Conservation (phyloP, 345 rosid genomes). For the Bretschneidera sinensis region DNA sequence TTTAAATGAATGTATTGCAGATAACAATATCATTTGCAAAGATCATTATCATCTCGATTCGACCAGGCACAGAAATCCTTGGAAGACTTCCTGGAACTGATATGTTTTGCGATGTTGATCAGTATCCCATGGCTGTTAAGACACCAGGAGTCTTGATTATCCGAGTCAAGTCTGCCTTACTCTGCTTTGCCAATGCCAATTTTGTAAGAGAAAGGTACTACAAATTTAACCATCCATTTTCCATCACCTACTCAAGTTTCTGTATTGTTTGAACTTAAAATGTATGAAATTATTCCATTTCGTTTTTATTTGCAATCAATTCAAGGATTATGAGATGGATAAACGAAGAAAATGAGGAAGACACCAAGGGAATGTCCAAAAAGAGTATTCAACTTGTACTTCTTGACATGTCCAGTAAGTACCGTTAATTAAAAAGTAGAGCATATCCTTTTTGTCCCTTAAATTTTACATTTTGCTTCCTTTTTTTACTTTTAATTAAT, state of each 20-base stretch:
- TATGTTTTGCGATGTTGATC: slow-evolving; percentile 49
- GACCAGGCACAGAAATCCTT: slow-evolving; percentile 67
- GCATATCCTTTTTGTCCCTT: no score
- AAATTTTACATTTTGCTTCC: no score
- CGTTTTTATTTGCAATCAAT: neutral
- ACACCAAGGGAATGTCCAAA: slow-evolving; percentile 20
- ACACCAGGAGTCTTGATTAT: slow-evolving; percentile 48
- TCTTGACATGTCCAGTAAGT: slow-evolving; percentile 88
- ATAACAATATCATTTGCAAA: slow-evolving; percentile 70
- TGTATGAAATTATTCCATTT: no score
- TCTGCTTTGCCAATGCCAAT: slow-evolving; percentile 87
- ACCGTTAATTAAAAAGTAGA: no score
- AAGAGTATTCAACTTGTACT: slow-evolving; percentile 46
- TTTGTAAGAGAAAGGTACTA: slow-evolving; percentile 72
- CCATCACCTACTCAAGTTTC: no score
- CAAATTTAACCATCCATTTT: no score
- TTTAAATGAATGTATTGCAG: slow-evolving; percentile 23
- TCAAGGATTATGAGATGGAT: slow-evolving; percentile 56
- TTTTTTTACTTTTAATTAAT: neutral
- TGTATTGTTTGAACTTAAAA: no score
- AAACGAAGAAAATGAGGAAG: slow-evolving; percentile 34
- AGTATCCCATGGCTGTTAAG: slow-evolving; percentile 73
- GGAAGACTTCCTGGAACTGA: slow-evolving; percentile 69
- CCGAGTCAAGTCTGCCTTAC: slow-evolving; percentile 70
- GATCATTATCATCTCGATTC: slow-evolving; percentile 59